Conservation (phyloP, 2,329 filamentous ascomycete genomes). For the Byssoonygena ceratinophila region DNA sequence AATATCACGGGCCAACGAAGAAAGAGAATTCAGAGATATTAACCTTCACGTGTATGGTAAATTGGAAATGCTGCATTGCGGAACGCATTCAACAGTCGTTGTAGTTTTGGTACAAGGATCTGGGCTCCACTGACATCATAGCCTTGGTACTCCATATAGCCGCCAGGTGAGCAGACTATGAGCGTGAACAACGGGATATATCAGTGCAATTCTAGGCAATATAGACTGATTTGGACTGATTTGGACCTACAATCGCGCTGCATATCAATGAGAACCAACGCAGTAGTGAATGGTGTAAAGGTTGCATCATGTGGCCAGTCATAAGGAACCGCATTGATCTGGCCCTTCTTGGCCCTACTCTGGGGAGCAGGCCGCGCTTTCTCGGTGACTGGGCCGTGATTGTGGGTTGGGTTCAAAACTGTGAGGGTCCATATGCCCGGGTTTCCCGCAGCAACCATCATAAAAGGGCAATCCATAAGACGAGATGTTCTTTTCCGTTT, state of each 20-base stretch:
- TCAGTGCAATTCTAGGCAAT: background rate
- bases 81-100: conserved; percentile 32
- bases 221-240: background rate
- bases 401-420: conserved; percentile 34
- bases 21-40: conserved; percentile 5
- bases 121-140: conserved; percentile 35
- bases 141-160: conserved; percentile 38
- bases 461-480: conserved; percentile 38
- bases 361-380: conserved; percentile 34
- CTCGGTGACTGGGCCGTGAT: conserved; percentile 35
- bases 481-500: conserved; percentile 37
- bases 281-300: conserved; percentile 37
- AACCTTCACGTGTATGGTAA: conserved; percentile 40
- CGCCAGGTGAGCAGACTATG: conserved; percentile 35
- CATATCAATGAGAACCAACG: conserved; percentile 41
- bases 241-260: conserved; percentile 38
- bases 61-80: conserved; percentile 34
- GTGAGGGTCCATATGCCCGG: conserved; percentile 37
- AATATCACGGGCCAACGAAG: conserved; percentile 11
- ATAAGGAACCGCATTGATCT: conserved; percentile 34
- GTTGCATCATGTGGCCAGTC: conserved; percentile 40
- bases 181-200: background rate
- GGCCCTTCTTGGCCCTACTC: conserved; percentile 37
- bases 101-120: conserved; percentile 33
- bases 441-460: conserved; percentile 35